Conservation (phyloP, 1,284 basidiomycete species). For the Cutaneotrichosporon spelunceum region DNA sequence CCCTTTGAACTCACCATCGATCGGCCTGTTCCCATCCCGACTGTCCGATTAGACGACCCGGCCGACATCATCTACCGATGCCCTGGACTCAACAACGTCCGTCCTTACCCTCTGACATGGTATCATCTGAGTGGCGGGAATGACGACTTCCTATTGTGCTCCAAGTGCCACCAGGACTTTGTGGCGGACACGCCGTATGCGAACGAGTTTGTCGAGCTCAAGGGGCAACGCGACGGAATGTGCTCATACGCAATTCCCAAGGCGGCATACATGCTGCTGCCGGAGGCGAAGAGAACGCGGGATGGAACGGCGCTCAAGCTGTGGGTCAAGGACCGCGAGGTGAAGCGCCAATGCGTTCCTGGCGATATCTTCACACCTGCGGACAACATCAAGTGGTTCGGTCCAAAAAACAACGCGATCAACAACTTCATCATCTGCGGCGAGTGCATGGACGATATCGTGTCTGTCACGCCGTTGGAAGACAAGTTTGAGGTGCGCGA, state of each 20-base stretch:
- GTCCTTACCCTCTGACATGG: neutral
- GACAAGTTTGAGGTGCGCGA: neutral
- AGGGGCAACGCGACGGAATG: neutral
- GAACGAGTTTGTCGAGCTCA: neutral
- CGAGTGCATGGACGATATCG: constrained; percentile 7
- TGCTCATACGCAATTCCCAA: constrained; percentile 4
- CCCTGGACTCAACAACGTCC: neutral
- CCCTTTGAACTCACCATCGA: constrained; percentile 4
- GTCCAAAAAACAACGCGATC: neutral
- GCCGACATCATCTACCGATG: neutral
- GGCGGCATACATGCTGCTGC: neutral
- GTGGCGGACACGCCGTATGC: neutral
- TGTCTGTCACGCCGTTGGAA: neutral
- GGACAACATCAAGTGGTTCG: neutral
- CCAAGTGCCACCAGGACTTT: constrained; percentile 6
- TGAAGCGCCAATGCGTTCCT: neutral
- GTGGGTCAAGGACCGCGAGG: neutral
- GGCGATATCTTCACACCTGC: neutral
- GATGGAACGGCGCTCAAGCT: neutral
- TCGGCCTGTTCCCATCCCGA: neutral
- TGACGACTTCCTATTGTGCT: constrained; percentile 3
- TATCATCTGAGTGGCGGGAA: neutral
- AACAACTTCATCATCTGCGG: neutral
- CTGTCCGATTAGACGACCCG: neutral
- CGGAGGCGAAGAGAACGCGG: neutral